Base-by-base conservation (phyloP, 2,329 filamentous ascomycete genomes). In the Epichloe aotearoae region DNA sequence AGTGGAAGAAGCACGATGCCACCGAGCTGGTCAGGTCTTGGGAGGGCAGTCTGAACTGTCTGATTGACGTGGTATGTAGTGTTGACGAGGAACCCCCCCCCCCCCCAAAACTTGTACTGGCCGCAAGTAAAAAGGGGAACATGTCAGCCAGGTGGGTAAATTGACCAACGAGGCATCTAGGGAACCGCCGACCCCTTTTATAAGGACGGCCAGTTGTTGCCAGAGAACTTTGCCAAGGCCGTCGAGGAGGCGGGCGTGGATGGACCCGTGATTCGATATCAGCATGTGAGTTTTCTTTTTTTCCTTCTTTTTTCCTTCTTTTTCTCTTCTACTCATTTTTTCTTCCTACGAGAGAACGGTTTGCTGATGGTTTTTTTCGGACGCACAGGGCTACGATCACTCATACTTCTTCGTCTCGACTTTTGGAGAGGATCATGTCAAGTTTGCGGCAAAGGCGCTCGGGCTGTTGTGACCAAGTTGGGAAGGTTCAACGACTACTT, bases 141-240 rank as follows among this genome's bases (percentile, higher is more conserved):
- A n/a, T n/a, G n/a, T n/a, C n/a, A 30, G 26, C 26, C 26, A 30
- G 8, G 8, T 30, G 8, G 26, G 26, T 30, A 4, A 10, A 30
- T 30, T 30, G 26, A 30, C 26, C 11, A 11, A 30, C 26, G 8
- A 30, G 26, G 8, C 8, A 30, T 50, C 2, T 44, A 87, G 84
- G 93, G 93, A 41, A 95, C 89, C 4, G 88, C 81, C 23, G 93
- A 98, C 73, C 88, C 91, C 69, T 98, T 97, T 69, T 97, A 97
- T 73, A 91, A 95, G 73, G 83, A 94, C 67, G 80, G 82, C 45
- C 93, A 98, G 69, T 75, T 98, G 51, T 77, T 97, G 41, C 93
- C 91, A 0, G 93, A 98, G 76, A 97, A 97, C 69, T 82, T 98
- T 49, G 80, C 85, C 57, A 77, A 81, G 61, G 90, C 86, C 12